phyloP scores from a whole-genome alignment of 2,329 filamentous ascomycete species.

The Clonostachys rosea region DNA sequence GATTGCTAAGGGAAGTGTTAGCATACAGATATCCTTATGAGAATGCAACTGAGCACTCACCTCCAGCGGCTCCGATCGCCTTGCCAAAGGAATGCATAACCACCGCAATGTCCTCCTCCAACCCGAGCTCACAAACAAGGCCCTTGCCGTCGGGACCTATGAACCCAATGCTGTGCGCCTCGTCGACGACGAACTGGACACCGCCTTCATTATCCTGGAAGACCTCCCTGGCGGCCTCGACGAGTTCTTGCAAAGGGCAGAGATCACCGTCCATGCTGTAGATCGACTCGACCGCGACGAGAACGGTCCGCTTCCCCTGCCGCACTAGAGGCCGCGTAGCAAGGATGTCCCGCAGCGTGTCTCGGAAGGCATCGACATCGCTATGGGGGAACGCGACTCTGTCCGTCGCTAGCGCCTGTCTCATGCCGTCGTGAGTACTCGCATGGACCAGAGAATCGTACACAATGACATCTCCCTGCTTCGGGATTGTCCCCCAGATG shows the following conservation, averaged over 20 bases:
- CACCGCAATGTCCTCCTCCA: slow-evolving; percentile 44
- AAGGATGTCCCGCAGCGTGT: slow-evolving; percentile 21
- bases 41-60: not conserved
- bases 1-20: slow-evolving; percentile 26
- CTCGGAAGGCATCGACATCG: slow-evolving; percentile 20
- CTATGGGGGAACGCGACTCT: slow-evolving; percentile 43
- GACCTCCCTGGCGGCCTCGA: slow-evolving; percentile 24
- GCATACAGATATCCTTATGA: not conserved
- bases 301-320: slow-evolving; percentile 19
- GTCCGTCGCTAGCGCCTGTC: slow-evolving; percentile 42
- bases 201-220: slow-evolving; percentile 25
- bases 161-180: slow-evolving; percentile 48
- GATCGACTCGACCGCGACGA: slow-evolving; percentile 32
- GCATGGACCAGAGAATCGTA: slow-evolving; percentile 66
- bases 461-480: slow-evolving; percentile 49
- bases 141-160: slow-evolving; percentile 43
- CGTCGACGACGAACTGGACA: slow-evolving; percentile 48
- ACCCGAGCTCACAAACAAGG: slow-evolving; percentile 39
- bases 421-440: slow-evolving; percentile 61
- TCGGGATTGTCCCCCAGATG: slow-evolving; percentile 42
- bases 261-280: slow-evolving; percentile 45
- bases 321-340: not conserved
- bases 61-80: slow-evolving; percentile 26
- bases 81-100: slow-evolving; percentile 49
- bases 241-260: slow-evolving; percentile 28